Percentiles rank a stretch among this genome's conserved stretches.
phyloP scores from a whole-genome alignment of 768 basidiomycete species.

The Kwoniella heveanensis region DNA sequence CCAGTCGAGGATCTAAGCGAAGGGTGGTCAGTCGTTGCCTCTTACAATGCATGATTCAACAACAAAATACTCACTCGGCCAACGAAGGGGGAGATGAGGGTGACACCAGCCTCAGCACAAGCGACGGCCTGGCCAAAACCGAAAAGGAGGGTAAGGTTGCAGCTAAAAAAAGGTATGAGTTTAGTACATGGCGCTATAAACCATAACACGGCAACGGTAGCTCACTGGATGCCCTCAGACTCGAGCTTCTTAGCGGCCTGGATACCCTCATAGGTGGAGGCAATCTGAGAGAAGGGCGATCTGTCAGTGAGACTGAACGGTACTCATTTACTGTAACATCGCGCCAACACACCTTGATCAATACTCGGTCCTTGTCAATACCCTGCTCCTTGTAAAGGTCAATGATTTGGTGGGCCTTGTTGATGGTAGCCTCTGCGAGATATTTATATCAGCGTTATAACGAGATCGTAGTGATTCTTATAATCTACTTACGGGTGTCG shows the following conservation, averaged over 20 bases:
- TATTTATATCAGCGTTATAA: background rate
- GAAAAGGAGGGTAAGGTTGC: slow-evolving; percentile 98
- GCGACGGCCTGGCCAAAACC: slow-evolving; percentile 98
- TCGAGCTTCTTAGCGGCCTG: slow-evolving; percentile 97
- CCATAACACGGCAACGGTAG: too few species aligned
- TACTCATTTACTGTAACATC: too few species aligned
- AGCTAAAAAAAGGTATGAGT: slow-evolving; percentile 57
- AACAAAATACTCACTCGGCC: slow-evolving; percentile 71
- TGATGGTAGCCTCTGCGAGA: slow-evolving; percentile 45
- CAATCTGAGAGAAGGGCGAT: slow-evolving; percentile 61
- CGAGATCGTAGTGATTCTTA: background rate
- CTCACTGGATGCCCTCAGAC: slow-evolving; percentile 76
- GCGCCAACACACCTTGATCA: slow-evolving; percentile 72
- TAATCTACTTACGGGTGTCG: slow-evolving; percentile 66
- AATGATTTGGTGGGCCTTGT: slow-evolving; percentile 68
- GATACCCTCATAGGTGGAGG: slow-evolving; percentile 99
- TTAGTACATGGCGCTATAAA: background rate
- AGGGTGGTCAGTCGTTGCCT: background rate
- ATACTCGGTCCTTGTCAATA: slow-evolving; percentile 86
- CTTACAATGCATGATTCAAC: background rate
- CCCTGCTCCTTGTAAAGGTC: slow-evolving; percentile 92
- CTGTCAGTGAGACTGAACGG: background rate
- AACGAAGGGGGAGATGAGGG: slow-evolving; percentile 98
- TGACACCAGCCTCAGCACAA: slow-evolving; percentile 96
- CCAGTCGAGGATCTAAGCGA: slow-evolving; percentile 89